phyloP scores from a whole-genome alignment of 2,329 filamentous ascomycete genomes.

The Coleophoma crateriformis region DNA sequence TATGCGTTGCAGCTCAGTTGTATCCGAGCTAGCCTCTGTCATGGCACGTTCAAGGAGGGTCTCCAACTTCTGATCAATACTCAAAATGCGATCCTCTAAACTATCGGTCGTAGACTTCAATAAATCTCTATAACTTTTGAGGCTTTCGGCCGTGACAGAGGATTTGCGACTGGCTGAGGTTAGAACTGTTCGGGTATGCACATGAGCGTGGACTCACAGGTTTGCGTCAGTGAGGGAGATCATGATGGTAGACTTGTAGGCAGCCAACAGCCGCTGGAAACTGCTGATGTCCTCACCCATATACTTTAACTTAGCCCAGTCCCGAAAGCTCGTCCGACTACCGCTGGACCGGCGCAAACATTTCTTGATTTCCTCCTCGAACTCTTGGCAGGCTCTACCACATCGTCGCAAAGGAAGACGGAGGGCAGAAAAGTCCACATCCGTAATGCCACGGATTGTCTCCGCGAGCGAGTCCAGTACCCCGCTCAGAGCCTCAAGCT shows the following conservation, averaged over 20 bases:
- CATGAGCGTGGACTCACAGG: slow-evolving; percentile 28
- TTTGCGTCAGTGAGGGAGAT: slow-evolving; percentile 34
- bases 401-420: slow-evolving; percentile 34
- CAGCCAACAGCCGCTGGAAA: slow-evolving; percentile 32
- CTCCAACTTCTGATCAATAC: slow-evolving; percentile 24
- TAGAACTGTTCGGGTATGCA: slow-evolving; percentile 4
- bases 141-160: slow-evolving; percentile 22
- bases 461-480: slow-evolving; percentile 30
- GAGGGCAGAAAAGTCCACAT: slow-evolving; percentile 24
- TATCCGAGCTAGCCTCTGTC: slow-evolving; percentile 17
- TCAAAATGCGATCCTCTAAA: slow-evolving; percentile 27
- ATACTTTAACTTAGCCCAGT: slow-evolving; percentile 38
- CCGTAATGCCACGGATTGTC: slow-evolving; percentile 16
- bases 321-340: slow-evolving; percentile 34
- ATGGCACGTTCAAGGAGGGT: slow-evolving; percentile 12
- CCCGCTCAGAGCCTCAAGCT: slow-evolving; percentile 31
- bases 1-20: slow-evolving; percentile 21
- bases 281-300: slow-evolving; percentile 37
- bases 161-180: slow-evolving; percentile 26
- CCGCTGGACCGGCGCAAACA: slow-evolving; percentile 28
- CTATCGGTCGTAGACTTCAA: slow-evolving; percentile 27
- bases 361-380: slow-evolving; percentile 31
- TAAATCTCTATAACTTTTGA: slow-evolving; percentile 28
- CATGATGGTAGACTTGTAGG: slow-evolving; percentile 35
- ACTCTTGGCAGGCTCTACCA: slow-evolving; percentile 35